These are phyloP conservation scores for Rhizophora apiculata DNA, from an alignment of 345 rosid genomes.

Conservation along the genomic window DNA sequence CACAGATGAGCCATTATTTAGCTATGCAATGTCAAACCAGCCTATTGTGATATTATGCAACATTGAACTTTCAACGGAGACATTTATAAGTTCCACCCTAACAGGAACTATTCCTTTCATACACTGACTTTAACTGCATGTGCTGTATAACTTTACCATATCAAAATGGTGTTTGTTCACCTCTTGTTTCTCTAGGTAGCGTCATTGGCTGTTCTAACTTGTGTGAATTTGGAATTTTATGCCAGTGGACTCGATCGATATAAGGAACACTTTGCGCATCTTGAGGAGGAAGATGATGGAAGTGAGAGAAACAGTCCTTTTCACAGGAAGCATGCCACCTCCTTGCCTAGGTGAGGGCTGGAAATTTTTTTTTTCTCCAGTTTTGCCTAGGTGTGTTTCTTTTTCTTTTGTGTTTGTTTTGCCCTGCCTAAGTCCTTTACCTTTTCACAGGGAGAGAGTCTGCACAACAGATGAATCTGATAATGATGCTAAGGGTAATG, in stretches of 20 bases:
- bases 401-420: too few species aligned
- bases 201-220: background rate
- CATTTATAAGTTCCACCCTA: too few species aligned
- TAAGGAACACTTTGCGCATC: constrained; percentile 81
- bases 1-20: too few species aligned
- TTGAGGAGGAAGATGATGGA: constrained; percentile 60
- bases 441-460: constrained; percentile 61
- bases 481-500: constrained; percentile 22
- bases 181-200: background rate
- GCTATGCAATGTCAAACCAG: too few species aligned
- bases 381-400: background rate
- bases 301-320: constrained; percentile 46
- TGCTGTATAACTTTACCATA: too few species aligned
- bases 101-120: too few species aligned
- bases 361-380: background rate
- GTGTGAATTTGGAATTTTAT: background rate
- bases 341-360: constrained; percentile 70
- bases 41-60: too few species aligned
- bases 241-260: constrained; percentile 74
- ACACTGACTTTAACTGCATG: too few species aligned
- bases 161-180: too few species aligned
- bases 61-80: too few species aligned
- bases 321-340: constrained; percentile 65
- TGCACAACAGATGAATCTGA: constrained; percentile 46
- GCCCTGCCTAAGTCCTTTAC: background rate